These are phyloP conservation scores for Fusarium xyrophilum DNA, from an alignment of 2,329 filamentous ascomycete species.

Conservation along the genomic window DNA sequence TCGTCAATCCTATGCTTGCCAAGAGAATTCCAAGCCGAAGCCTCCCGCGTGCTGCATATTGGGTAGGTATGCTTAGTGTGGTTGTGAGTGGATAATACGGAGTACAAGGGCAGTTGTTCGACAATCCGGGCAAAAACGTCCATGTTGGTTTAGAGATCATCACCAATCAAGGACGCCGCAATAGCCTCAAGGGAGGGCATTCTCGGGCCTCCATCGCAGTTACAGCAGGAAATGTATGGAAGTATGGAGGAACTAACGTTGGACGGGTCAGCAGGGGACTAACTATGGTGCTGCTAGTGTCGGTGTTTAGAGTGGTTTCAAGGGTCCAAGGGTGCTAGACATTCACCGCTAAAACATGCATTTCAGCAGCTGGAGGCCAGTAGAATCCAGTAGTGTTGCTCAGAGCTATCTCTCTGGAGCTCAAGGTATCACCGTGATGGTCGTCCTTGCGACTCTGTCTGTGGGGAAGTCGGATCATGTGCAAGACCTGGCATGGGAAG, in stretches of 20 bases:
- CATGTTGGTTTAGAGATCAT: constrained; percentile 12
- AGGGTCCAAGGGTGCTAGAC: constrained; percentile 15
- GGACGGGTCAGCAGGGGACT: constrained; percentile 14
- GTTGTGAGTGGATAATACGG: constrained; percentile 28
- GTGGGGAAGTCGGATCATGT: constrained; percentile 29
- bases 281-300: background rate
- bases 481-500: background rate
- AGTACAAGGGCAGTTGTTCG: constrained; percentile 13
- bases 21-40: constrained; percentile 26
- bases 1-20: constrained; percentile 16
- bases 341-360: constrained; percentile 21
- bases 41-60: constrained; percentile 19
- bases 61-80: constrained; percentile 30
- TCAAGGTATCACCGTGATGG: constrained; percentile 5
- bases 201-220: background rate
- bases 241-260: background rate
- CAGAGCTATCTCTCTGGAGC: background rate
- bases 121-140: constrained; percentile 12
- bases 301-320: constrained; percentile 16
- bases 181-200: constrained; percentile 3
- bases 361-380: constrained; percentile 1
- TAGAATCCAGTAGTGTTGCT: background rate
- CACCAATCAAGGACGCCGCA: constrained; percentile 23
- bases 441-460: constrained; percentile 15
- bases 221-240: background rate